Conservation (phyloP, 1,284 basidiomycete species). For the Mycosarcoma maydis region DNA sequence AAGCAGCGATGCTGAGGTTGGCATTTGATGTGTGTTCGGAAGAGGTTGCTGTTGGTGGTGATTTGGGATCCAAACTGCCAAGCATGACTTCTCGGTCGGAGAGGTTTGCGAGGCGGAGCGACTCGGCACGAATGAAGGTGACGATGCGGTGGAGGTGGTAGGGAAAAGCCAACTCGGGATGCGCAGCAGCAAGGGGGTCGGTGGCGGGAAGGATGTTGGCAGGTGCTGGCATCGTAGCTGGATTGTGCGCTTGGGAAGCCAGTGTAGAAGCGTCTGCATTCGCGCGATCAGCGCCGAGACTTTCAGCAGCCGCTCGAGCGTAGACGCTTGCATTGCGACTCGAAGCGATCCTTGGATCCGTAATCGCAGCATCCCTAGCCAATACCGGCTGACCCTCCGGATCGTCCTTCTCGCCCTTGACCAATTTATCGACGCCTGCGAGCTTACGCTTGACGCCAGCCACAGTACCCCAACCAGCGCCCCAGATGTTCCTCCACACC, state of each 20-base stretch:
- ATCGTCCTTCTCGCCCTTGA: slow-evolving; percentile 55
- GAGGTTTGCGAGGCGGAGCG: slow-evolving; percentile 77
- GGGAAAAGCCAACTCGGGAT: slow-evolving; percentile 68
- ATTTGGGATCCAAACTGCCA: slow-evolving; percentile 18
- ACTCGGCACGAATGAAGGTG: slow-evolving; percentile 81
- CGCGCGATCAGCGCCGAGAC: slow-evolving; percentile 21
- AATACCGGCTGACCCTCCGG: slow-evolving; percentile 70
- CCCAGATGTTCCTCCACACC: slow-evolving; percentile 90
- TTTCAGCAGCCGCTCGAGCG: slow-evolving; percentile 29
- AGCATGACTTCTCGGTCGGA: slow-evolving; percentile 76
- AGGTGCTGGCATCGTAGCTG: slow-evolving; percentile 16
- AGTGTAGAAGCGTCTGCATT: slow-evolving; percentile 21
- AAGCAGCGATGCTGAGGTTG: slow-evolving; percentile 39
- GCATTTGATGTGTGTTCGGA: slow-evolving; percentile 25
- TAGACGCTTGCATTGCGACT: slow-evolving; percentile 35
- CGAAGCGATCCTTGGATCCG: slow-evolving; percentile 29
- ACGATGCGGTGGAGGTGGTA: slow-evolving; percentile 79
- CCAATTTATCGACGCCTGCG: slow-evolving; percentile 51
- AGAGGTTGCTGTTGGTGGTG: slow-evolving; percentile 4
- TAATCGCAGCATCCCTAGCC: slow-evolving; percentile 45
- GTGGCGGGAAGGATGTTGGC: slow-evolving; percentile 25
- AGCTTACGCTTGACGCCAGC: slow-evolving; percentile 68
- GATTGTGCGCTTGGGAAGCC: slow-evolving; percentile 19
- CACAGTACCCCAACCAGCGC: slow-evolving; percentile 68
- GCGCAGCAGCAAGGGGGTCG: slow-evolving; percentile 38